phyloP scores from a whole-genome alignment of 2,329 filamentous ascomycete species.

The Ilyonectria destructans region DNA sequence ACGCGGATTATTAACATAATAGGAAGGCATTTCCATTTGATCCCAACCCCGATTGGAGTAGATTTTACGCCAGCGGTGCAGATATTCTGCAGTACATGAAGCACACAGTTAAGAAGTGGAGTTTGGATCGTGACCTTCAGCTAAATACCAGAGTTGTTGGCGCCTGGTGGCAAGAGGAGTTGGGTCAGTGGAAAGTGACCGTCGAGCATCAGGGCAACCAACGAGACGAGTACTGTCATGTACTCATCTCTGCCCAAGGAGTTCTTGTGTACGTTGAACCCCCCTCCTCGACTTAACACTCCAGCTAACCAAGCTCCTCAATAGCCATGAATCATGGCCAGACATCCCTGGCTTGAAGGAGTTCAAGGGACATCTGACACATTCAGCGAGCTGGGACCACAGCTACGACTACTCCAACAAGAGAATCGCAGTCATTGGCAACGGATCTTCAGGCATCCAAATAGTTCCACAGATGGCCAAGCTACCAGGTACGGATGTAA shows the following conservation, averaged over 20 bases:
- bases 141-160: constrained; percentile 53
- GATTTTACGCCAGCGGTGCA: constrained; percentile 70
- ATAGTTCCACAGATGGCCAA: constrained; percentile 47
- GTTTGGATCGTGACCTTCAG: constrained; percentile 56
- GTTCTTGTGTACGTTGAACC: constrained; percentile 40
- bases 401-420: constrained; percentile 42
- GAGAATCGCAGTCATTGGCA: constrained; percentile 43
- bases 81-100: constrained; percentile 73
- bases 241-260: constrained; percentile 43
- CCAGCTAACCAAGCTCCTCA: background rate
- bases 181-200: constrained; percentile 43
- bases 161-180: constrained; percentile 38
- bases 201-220: constrained; percentile 34
- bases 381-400: constrained; percentile 43
- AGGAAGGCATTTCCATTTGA: constrained; percentile 64
- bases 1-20: background rate
- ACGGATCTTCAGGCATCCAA: constrained; percentile 43
- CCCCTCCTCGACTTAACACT: accelerated
- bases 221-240: constrained; percentile 42
- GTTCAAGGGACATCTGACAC: constrained; percentile 41
- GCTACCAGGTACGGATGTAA: constrained; percentile 50
- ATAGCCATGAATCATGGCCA: constrained; percentile 44
- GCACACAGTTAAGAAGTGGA: constrained; percentile 60
- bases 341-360: constrained; percentile 39
- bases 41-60: constrained; percentile 72